These are phyloP conservation scores for Mrakia frigida DNA, from an alignment of 768 basidiomycete genomes.

Conservation along the genomic window DNA sequence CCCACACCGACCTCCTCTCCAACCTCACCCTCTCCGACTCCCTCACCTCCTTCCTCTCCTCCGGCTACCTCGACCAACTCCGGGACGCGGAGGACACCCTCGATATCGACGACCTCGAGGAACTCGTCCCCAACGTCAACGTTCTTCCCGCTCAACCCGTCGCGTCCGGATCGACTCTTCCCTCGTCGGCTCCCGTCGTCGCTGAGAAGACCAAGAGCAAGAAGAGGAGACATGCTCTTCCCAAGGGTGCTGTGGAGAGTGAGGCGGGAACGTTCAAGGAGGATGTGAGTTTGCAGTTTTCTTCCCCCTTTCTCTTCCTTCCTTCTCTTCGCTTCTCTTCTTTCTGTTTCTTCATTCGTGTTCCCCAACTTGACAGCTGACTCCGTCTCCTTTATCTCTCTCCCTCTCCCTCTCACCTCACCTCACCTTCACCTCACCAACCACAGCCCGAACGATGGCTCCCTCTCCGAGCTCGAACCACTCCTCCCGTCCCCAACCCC, in stretches of 20 bases:
- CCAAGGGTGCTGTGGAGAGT: constrained; percentile 40
- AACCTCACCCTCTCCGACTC: constrained; percentile 76
- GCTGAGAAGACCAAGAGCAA: constrained; percentile 23
- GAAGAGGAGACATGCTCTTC: constrained; percentile 42
- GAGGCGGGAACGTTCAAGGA: constrained; percentile 37
- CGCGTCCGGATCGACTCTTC: neutral
- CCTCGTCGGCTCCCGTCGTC: constrained; percentile 16
- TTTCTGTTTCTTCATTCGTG: too few species aligned
- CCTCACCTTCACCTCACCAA: neutral
- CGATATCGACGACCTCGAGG: constrained; percentile 44
- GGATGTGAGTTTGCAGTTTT: constrained; percentile 40
- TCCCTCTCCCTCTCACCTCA: neutral
- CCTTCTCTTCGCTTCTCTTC: neutral
- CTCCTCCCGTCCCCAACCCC: constrained; percentile 1
- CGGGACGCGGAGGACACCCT: constrained; percentile 19
- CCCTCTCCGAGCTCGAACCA: constrained; percentile 40
- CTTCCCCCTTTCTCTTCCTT: neutral
- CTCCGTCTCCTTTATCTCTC: too few species aligned
- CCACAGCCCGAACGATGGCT: constrained; percentile 44
- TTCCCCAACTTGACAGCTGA: too few species aligned
- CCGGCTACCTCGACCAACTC: constrained; percentile 35
- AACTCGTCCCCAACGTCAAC: constrained; percentile 42
- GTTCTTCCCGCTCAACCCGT: constrained; percentile 34
- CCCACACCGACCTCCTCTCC: constrained; percentile 77
- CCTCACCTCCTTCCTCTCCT: constrained; percentile 75